Evolutionary conservation across 1,284 basidiomycete species (phyloP).

Genomic region (Rhodotorula mucilaginosa): DNA sequence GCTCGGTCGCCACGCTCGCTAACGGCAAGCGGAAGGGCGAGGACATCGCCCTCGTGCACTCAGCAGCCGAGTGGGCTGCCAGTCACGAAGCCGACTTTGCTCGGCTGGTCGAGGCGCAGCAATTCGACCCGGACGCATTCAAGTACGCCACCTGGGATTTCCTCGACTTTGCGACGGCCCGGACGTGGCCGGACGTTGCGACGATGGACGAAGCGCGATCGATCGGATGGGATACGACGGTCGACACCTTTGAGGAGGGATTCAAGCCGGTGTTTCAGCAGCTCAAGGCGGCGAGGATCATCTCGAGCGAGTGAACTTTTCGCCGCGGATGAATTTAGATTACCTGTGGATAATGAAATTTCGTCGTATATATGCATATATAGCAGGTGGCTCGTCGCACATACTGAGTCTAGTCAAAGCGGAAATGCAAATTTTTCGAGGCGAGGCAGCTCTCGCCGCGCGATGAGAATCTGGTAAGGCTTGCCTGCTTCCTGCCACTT

Average conservation of each 20-base stretch:
- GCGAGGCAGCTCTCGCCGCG: too few species aligned
- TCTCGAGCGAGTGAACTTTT: neutral
- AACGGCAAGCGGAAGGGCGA: neutral
- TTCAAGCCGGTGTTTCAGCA: constrained; percentile 7
- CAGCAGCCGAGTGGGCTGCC: neutral
- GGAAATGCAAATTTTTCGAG: too few species aligned
- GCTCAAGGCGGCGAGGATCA: constrained; percentile 6
- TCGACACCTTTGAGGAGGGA: constrained; percentile 5
- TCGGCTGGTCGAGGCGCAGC: neutral
- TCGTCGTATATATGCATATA: neutral
- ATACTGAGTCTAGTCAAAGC: neutral
- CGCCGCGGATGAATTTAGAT: neutral
- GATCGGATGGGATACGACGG: constrained; percentile 1
- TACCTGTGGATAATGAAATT: neutral
- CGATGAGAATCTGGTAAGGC: too few species aligned
- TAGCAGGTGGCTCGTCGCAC: too few species aligned
- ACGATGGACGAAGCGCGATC: constrained; percentile 6
- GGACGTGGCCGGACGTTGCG: constrained; percentile 9
- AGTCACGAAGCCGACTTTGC: neutral
- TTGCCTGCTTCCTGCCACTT: too few species aligned
- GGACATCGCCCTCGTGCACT: neutral
- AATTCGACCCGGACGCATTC: neutral
- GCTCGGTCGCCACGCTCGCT: neutral
- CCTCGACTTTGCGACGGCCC: constrained; percentile 12
- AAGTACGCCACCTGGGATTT: constrained; percentile 21